Conservation (phyloP, 805 yeast genomes). For the Saturnispora diversa region DNA sequence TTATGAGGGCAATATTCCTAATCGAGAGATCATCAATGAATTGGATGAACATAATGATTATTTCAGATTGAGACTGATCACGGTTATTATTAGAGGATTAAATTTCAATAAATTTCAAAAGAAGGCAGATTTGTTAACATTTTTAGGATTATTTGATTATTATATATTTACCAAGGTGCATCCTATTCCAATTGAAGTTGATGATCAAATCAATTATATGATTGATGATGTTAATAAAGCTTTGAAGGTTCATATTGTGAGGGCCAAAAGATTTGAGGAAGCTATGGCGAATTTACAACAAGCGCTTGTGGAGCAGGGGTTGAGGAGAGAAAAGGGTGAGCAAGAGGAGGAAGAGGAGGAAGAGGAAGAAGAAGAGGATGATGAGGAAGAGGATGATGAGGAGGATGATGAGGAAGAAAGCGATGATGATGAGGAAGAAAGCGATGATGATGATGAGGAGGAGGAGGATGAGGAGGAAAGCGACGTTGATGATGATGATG, state of each 20-base stretch:
- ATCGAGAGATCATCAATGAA: constrained; percentile 31
- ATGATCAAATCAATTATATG: constrained; percentile 42
- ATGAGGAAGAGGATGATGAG: constrained; percentile 21
- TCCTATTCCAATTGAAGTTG: constrained; percentile 47
- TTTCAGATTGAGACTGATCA: constrained; percentile 56
- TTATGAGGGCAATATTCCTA: constrained; percentile 52
- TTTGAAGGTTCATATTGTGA: constrained; percentile 32
- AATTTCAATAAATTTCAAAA: constrained; percentile 10
- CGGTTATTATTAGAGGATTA: constrained; percentile 34
- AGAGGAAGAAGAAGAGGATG: constrained; percentile 16
- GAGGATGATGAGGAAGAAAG: constrained; percentile 29
- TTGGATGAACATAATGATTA: constrained; percentile 62
- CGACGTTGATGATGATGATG: constrained; percentile 21
- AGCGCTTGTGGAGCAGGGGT: constrained; percentile 19
- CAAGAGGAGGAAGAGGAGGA: constrained; percentile 16
- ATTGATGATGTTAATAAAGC: constrained; percentile 8
- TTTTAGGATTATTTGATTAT: constrained; percentile 61
- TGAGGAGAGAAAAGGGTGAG: constrained; percentile 17
- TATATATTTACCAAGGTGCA: constrained; percentile 53
- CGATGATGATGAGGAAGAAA: constrained; percentile 24
- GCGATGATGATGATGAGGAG: constrained; percentile 17
- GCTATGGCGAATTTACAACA: constrained; percentile 36
- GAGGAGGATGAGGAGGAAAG: constrained; percentile 12
- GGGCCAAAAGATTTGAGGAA: constrained; percentile 41
- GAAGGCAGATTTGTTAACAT: constrained; percentile 28